These are phyloP conservation scores for Phytophthora quininea DNA, from an alignment of 352 stramenopile genomes.

Conservation along the genomic window DNA sequence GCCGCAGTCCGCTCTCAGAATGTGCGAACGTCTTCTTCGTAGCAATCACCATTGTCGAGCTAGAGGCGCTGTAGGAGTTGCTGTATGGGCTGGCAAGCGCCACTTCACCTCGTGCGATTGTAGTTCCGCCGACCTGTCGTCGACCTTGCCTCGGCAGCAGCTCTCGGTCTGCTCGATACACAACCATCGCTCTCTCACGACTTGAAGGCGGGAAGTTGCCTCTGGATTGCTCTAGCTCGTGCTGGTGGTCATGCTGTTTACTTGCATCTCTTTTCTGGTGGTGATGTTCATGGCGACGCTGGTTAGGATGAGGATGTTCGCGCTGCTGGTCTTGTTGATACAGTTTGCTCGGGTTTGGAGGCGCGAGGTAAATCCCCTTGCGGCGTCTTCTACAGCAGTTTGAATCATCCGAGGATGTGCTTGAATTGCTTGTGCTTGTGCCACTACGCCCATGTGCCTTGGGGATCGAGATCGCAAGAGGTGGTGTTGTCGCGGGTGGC, in stretches of 20 bases:
- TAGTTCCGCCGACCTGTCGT: conserved; percentile 4
- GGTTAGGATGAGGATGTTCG: neutral
- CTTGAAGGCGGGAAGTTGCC: conserved; percentile 9
- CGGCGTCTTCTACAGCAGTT: neutral
- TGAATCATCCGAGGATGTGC: conserved; percentile 17
- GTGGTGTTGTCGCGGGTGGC: neutral
- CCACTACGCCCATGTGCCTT: conserved; percentile 7
- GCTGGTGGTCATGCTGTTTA: conserved; percentile 2
- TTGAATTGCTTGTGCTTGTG: conserved; percentile 14
- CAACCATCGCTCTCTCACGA: neutral
- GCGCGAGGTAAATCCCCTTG: conserved; percentile 12
- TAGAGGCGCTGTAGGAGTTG: conserved; percentile 21
- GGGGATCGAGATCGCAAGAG: conserved; percentile 1
- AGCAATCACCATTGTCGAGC: conserved; percentile 4
- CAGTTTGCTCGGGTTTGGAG: conserved; percentile 10
- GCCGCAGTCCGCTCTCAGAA: conserved; percentile 8
- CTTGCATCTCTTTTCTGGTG: conserved; percentile 4
- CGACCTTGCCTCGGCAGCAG: neutral
- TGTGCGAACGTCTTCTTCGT: conserved; percentile 3
- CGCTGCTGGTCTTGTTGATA: conserved; percentile 17
- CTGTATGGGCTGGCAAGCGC: conserved; percentile 11
- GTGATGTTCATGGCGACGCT: conserved; percentile 7
- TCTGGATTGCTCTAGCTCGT: neutral
- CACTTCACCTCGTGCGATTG: conserved; percentile 5
- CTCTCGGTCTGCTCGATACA: neutral